These are phyloP conservation scores for Alternaria brassicae DNA, from an alignment of 2,329 filamentous ascomycete species.

Conservation along the genomic window DNA sequence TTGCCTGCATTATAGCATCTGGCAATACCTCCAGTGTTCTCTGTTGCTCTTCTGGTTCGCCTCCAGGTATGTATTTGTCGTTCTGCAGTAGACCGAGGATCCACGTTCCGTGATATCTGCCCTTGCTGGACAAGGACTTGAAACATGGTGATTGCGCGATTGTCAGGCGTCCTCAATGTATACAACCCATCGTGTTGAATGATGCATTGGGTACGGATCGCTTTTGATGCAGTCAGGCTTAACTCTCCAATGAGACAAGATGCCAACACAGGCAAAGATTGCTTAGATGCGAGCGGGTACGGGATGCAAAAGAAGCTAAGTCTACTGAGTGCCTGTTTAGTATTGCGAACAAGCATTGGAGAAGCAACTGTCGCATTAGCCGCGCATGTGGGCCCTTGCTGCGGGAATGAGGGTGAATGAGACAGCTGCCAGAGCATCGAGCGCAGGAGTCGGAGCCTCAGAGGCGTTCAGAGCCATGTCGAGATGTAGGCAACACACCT, in stretches of 20 bases:
- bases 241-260: slow-evolving; percentile 1
- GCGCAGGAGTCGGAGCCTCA: not conserved
- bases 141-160: too few relatives aligned
- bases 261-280: slow-evolving; percentile 9
- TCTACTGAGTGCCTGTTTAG: slow-evolving; percentile 1
- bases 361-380: slow-evolving; percentile 16
- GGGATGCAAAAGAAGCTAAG: slow-evolving; percentile 10
- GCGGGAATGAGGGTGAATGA: not conserved
- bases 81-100: too few relatives aligned
- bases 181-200: not conserved
- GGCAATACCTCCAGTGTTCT: too few relatives aligned
- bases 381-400: not conserved
- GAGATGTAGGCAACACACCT: slow-evolving; percentile 1
- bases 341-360: slow-evolving; percentile 10
- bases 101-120: too few relatives aligned
- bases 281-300: slow-evolving; percentile 4
- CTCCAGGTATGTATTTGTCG: too few relatives aligned
- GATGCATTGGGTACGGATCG: slow-evolving; percentile 2
- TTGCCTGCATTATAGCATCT: too few relatives aligned
- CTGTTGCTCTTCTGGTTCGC: too few relatives aligned
- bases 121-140: not conserved
- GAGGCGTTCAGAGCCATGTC: not conserved
- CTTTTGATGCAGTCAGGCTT: slow-evolving; percentile 1
- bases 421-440: slow-evolving; percentile 6
- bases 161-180: slow-evolving; percentile 7